phyloP scores from a whole-genome alignment of 441 rosid genomes.

The Gossypium schwendimanii region DNA sequence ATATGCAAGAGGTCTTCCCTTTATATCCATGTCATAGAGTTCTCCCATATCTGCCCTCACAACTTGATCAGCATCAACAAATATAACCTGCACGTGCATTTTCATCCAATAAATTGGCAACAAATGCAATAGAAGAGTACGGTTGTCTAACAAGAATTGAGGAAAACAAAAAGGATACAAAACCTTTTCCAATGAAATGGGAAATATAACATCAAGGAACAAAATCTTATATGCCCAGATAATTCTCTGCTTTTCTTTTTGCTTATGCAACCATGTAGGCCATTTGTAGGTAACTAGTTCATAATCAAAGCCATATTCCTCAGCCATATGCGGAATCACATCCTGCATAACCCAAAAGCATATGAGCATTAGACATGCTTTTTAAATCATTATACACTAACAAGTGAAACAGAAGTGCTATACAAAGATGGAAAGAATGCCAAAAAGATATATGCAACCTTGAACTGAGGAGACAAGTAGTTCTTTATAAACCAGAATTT shows the following conservation, averaged over 20 bases:
- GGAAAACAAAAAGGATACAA: not conserved
- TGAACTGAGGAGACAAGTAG: constrained; percentile 96
- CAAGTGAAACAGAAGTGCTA: not conserved
- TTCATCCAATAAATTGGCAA: constrained; percentile 12
- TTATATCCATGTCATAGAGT: constrained; percentile 94
- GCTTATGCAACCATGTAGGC: constrained; percentile 99
- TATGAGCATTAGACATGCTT: constrained; percentile 9
- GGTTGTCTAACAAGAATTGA: constrained; percentile 1
- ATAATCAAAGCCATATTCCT: constrained; percentile 88
- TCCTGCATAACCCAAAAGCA: constrained; percentile 46
- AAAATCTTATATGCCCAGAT: constrained; percentile 99
- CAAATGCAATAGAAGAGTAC: constrained; percentile 8
- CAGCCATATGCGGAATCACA: constrained; percentile 94
- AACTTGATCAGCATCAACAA: constrained; percentile 98
- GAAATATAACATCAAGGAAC: constrained; percentile 97
- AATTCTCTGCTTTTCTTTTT: constrained; percentile 96
- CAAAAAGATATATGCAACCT: constrained; percentile 39
- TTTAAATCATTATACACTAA: not conserved
- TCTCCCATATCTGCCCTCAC: constrained; percentile 97
- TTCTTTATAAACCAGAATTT: constrained; percentile 99
- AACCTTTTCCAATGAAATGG: constrained; percentile 94
- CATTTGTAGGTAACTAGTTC: constrained; percentile 94
- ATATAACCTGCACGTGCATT: constrained; percentile 69
- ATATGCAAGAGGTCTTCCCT: constrained; percentile 97
- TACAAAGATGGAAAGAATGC: not conserved